Evolutionary conservation across 495 filamentous ascomycete genomes (phyloP), one percentile per base, ranked within the genome.

Genomic region (Penicillium flavigenum): DNA sequence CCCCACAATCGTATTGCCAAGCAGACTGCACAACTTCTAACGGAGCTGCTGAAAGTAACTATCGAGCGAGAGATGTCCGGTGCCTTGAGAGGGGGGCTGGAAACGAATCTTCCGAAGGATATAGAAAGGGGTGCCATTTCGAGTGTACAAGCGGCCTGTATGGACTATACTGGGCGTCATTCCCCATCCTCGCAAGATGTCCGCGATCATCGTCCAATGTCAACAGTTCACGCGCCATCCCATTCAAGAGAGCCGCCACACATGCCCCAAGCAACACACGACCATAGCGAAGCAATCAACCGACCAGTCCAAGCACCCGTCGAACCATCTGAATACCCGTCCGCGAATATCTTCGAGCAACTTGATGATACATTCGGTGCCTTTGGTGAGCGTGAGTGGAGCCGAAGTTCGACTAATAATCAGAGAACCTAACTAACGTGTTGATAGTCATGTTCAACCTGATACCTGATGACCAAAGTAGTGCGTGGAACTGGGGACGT

Each of bases 1-100:
- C 43, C 50, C 19, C 52, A 59, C 50, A 63, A 65, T 51, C 56
- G 60, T 3, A 63, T 65, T 8, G 60, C 63, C 26, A 63, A 48
- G 44, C 63, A 65, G 22, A 65, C 60, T 8, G 63, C 59, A 20
- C 52, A 65, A 50, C 54, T 63, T n/a, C 31, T 65, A 24, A 63
- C 60, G 7, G 60, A 63, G 19, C 42, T 65, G 12, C 50, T 65
- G 51, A 62, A 54, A 32, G 57, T 62, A 2, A 62, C 60, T 26
- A 43, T 62, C 19, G 58, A 64, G 56, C 61, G 54, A 29, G 57
- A 66, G 38, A 62, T 59, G 58, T 24, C 41, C 22, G n/a, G 46
- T 52, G 60, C 60, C 29, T 47, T 63, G 46, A 32, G 43, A 29
- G 34, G 38, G 20, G 51, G 39, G 10, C 10, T 27, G 9, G 34